Conservation (phyloP, 306 rosid genomes). For the Malus asiatica region DNA sequence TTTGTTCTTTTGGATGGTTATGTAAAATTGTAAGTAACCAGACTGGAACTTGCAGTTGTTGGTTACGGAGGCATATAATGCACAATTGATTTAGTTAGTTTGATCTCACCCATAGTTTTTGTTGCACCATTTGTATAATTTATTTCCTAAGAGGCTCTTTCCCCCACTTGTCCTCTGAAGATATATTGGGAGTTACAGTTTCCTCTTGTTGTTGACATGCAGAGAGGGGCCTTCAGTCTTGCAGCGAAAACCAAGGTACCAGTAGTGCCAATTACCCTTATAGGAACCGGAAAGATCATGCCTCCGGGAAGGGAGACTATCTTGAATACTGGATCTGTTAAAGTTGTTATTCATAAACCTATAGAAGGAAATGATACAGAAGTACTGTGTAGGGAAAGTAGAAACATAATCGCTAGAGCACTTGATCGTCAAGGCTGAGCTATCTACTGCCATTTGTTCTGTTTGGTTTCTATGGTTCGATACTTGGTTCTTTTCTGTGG, state of each 20-base stretch:
- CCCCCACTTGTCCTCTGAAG: background rate
- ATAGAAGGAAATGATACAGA: conserved; percentile 52
- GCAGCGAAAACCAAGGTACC: conserved; percentile 72
- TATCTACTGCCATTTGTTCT: conserved; percentile 6
- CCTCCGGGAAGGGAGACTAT: conserved; percentile 78
- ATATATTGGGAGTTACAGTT: background rate
- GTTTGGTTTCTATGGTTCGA: conserved; percentile 13
- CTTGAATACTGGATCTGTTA: conserved; percentile 60
- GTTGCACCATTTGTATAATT: background rate
- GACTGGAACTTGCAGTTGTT: background rate
- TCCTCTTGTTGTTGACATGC: conserved; percentile 22
- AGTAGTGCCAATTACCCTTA: conserved; percentile 78
- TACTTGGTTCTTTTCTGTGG: background rate
- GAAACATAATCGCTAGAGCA: conserved; percentile 48
- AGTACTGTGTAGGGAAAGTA: conserved; percentile 58
- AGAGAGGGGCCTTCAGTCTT: conserved; percentile 98
- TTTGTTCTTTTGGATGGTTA: conserved; percentile 13
- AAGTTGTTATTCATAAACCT: conserved; percentile 75
- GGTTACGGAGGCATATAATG: background rate
- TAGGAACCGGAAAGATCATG: conserved; percentile 91
- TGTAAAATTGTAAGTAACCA: background rate
- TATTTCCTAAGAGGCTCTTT: background rate
- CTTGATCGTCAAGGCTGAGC: conserved; percentile 38
- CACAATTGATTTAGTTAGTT: no score
- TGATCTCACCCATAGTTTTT: no score